Conservation (phyloP, 257 asterid species). For the Primulina huaijiensis region DNA sequence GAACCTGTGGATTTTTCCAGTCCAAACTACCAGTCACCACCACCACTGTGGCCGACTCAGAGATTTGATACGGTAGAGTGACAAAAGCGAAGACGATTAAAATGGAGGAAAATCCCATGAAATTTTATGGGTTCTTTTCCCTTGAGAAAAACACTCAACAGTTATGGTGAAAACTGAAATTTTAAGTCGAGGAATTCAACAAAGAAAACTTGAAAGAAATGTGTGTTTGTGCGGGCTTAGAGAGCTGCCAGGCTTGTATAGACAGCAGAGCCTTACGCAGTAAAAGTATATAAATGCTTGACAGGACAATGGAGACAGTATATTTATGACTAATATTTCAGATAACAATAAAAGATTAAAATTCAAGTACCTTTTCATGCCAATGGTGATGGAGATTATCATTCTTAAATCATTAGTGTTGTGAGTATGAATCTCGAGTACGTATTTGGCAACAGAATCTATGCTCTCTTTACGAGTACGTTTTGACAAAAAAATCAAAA, state of each 20-base stretch:
- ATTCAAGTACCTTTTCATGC: not conserved
- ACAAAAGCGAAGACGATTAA: slow-evolving; percentile 29
- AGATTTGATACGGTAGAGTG: slow-evolving; percentile 31
- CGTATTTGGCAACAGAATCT: not conserved
- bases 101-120: slow-evolving; percentile 35
- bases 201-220: not conserved
- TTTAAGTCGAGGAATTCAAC: not conserved
- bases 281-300: slow-evolving; percentile 29
- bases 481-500: not conserved
- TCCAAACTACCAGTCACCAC: slow-evolving; percentile 79
- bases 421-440: not conserved
- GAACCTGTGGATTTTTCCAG: slow-evolving; percentile 73
- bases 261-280: not conserved
- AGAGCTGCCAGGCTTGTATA: not conserved
- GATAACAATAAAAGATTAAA: slow-evolving; percentile 21
- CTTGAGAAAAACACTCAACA: not conserved
- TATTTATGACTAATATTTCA: slow-evolving; percentile 25
- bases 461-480: not conserved
- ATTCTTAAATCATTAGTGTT: not conserved
- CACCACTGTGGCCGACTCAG: slow-evolving; percentile 50
- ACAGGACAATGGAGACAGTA: slow-evolving; percentile 39
- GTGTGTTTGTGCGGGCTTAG: not conserved
- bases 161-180: not conserved
- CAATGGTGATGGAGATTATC: not conserved
- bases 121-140: slow-evolving; percentile 2